Evolutionary conservation across 1,284 basidiomycete species (phyloP).

Genomic region (Schizophyllum amplum): DNA sequence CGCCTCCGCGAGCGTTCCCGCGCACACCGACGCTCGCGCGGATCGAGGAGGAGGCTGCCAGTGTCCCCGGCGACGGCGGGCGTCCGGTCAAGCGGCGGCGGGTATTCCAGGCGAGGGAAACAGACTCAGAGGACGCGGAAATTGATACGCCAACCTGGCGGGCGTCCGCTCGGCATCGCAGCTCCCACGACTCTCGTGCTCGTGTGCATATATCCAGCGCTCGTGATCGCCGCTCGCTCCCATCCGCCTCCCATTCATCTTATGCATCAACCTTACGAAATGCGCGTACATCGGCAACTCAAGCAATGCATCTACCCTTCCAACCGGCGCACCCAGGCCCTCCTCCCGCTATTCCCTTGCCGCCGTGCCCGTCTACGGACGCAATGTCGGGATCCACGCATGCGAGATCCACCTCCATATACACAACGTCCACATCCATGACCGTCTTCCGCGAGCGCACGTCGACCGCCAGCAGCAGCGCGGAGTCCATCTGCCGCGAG

Average conservation of each 20-base stretch:
- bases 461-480: background rate
- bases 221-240: no score
- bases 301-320: no score
- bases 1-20: background rate
- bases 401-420: no score
- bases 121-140: background rate
- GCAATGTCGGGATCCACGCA: no score
- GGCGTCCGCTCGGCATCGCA: background rate
- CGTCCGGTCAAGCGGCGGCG: background rate
- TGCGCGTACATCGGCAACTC: no score
- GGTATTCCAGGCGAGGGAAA: background rate
- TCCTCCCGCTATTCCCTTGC: no score
- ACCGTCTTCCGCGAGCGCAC: background rate
- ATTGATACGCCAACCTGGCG: background rate
- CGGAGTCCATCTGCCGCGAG: background rate
- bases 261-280: no score
- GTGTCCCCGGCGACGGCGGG: no score
- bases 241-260: no score
- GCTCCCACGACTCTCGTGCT: background rate
- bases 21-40: background rate
- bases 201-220: no score
- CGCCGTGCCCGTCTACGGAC: no score
- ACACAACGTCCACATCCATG: background rate
- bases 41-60: background rate
- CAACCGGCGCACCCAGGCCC: no score